Percentiles rank a stretch among this genome's conserved stretches.
These are phyloP conservation scores for Fusarium coicis DNA, from an alignment of 2,329 filamentous ascomycete species.

Conservation along the genomic window DNA sequence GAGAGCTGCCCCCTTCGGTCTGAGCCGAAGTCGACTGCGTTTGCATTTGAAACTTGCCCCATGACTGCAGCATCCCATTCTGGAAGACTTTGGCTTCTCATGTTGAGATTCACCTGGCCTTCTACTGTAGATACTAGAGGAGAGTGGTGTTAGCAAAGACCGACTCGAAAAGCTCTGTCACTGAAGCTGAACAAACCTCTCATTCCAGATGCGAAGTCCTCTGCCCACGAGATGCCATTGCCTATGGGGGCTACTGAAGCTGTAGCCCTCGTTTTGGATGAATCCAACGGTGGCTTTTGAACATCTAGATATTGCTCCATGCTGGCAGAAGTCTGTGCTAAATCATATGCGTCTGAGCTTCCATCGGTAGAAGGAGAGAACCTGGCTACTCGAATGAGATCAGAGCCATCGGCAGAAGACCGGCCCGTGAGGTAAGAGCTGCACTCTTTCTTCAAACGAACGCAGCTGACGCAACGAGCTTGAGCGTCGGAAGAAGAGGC, in stretches of 20 bases:
- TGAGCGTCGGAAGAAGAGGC: not conserved
- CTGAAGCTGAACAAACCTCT: not conserved
- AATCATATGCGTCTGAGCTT: not conserved
- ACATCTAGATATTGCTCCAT: not conserved
- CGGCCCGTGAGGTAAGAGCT: not conserved
- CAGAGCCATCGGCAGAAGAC: not conserved
- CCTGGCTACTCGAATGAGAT: not conserved
- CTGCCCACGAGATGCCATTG: not conserved
- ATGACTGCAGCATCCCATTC: not conserved
- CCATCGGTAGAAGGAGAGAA: not conserved
- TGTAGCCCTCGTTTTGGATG: not conserved
- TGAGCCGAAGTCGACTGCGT: not conserved
- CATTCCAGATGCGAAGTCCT: not conserved
- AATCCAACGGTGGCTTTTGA: not conserved
- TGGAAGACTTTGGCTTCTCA: not conserved
- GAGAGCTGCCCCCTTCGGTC: not conserved
- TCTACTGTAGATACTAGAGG: not conserved
- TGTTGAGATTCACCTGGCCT: not conserved
- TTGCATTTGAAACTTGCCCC: not conserved
- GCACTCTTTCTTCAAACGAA: conserved; percentile 1
- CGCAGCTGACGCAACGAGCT: not conserved
- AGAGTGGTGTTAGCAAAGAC: not conserved
- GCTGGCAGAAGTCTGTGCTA: not conserved
- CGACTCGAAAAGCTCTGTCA: rapidly evolving
- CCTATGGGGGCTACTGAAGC: not conserved